These are phyloP conservation scores for Solanum virginianum DNA, from an alignment of 257 asterid genomes.

Conservation along the genomic window DNA sequence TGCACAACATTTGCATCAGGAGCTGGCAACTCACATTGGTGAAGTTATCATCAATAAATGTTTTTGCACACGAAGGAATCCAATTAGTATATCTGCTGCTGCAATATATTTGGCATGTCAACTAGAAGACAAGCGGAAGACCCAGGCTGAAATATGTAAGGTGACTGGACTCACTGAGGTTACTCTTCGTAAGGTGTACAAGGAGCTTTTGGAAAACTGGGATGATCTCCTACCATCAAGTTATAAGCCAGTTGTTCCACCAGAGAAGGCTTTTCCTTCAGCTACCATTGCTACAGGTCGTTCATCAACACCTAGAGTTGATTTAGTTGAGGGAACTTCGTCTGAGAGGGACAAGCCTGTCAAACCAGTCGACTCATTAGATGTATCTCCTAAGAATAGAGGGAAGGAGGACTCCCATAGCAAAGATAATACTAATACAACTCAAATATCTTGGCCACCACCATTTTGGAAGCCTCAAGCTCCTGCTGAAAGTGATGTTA, in stretches of 20 bases:
- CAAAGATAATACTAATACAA: slow-evolving; percentile 26
- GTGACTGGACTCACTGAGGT: slow-evolving; percentile 98
- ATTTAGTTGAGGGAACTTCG: slow-evolving; percentile 39
- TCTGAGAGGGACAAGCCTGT: slow-evolving; percentile 32
- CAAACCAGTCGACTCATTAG: slow-evolving; percentile 32
- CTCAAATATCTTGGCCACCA: slow-evolving; percentile 24
- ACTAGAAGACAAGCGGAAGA: slow-evolving; percentile 90
- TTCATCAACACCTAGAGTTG: slow-evolving; percentile 35
- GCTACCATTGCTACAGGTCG: slow-evolving; percentile 73
- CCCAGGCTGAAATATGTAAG: slow-evolving; percentile 97
- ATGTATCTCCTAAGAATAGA: slow-evolving; percentile 13
- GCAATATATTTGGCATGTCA: slow-evolving; percentile 97
- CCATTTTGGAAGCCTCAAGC: slow-evolving; percentile 40
- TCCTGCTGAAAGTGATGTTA: slow-evolving; percentile 16
- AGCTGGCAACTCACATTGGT: slow-evolving; percentile 96
- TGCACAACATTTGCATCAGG: slow-evolving; percentile 30
- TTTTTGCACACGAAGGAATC: slow-evolving; percentile 96
- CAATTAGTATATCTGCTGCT: slow-evolving; percentile 96
- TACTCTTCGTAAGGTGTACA: slow-evolving; percentile 89
- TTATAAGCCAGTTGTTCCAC: slow-evolving; percentile 84
- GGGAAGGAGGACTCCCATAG: slow-evolving; percentile 35
- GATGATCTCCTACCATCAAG: slow-evolving; percentile 90
- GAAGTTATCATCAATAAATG: slow-evolving; percentile 95
- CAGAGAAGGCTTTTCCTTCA: slow-evolving; percentile 92
- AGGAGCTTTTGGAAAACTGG: slow-evolving; percentile 89